Percentiles rank a stretch among this genome's conserved stretches.
Evolutionary conservation across 2,329 filamentous ascomycete genomes (phyloP).

Genomic region (Colletotrichum scovillei): DNA sequence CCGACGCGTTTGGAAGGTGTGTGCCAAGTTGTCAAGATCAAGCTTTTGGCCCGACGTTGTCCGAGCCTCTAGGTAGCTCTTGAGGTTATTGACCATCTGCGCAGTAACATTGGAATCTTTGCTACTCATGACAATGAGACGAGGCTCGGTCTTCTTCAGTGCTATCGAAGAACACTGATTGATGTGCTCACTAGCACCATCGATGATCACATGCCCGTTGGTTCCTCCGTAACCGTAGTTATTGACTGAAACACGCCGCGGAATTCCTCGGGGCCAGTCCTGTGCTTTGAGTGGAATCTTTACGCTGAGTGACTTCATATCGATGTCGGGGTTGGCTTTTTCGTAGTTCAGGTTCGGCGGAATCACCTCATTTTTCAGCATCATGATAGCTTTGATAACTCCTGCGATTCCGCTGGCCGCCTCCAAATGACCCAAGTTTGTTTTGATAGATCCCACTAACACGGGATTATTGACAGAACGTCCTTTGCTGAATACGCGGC

Average conservation of each 20-base stretch:
- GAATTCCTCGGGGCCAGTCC: not conserved
- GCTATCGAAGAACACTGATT: fast-evolving
- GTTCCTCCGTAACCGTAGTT: conserved; percentile 33
- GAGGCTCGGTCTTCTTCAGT: not conserved
- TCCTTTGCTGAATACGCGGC: conserved; percentile 51
- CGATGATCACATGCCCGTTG: conserved; percentile 37
- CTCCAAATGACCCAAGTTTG: conserved; percentile 65
- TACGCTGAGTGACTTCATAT: conserved; percentile 5
- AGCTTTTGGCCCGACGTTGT: not conserved
- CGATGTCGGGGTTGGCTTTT: conserved; percentile 55
- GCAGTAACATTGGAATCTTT: conserved; percentile 7
- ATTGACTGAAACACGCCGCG: conserved; percentile 24
- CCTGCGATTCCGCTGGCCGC: conserved; percentile 63
- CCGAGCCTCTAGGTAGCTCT: not conserved
- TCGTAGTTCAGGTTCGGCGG: conserved; percentile 65
- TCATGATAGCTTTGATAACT: conserved; percentile 62
- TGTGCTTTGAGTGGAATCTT: not conserved
- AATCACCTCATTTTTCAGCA: conserved; percentile 61
- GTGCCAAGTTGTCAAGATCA: conserved; percentile 31
- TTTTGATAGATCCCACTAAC: conserved; percentile 63
- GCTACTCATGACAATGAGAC: conserved; percentile 7
- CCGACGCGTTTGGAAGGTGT: conserved; percentile 36
- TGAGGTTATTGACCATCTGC: not conserved
- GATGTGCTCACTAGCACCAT: conserved; percentile 39
- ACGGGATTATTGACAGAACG: conserved; percentile 52